Percentiles rank a stretch among this genome's conserved stretches.
Evolutionary conservation across 1,284 basidiomycete genomes (phyloP).

Genomic region (Ustilago xerochloae): DNA sequence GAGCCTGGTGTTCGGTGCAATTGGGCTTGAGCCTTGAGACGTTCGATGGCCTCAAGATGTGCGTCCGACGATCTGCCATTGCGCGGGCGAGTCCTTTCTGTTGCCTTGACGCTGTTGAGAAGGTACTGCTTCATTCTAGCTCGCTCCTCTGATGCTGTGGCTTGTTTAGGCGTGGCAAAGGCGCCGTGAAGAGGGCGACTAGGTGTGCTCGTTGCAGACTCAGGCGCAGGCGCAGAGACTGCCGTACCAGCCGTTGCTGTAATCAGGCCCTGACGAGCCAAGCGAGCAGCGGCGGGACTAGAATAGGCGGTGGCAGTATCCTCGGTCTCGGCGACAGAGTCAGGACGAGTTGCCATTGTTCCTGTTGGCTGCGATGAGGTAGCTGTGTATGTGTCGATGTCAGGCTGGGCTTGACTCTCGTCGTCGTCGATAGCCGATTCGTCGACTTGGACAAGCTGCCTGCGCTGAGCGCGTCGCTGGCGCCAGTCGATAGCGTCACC

Average conservation of each 20-base stretch:
- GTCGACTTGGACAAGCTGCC: slow-evolving; percentile 35
- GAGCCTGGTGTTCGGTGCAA: slow-evolving; percentile 31
- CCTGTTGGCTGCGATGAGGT: slow-evolving; percentile 8
- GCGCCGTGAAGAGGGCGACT: slow-evolving; percentile 23
- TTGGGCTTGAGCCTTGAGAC: slow-evolving; percentile 43
- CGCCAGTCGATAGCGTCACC: slow-evolving; percentile 22
- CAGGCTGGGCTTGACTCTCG: slow-evolving; percentile 10
- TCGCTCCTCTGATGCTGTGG: slow-evolving; percentile 23
- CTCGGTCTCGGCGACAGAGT: slow-evolving; percentile 23
- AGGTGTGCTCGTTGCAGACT: slow-evolving; percentile 25
- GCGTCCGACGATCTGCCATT: slow-evolving; percentile 34
- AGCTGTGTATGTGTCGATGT: not conserved
- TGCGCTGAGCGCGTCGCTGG: slow-evolving; percentile 29
- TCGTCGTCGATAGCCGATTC: slow-evolving; percentile 40
- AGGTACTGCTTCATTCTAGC: slow-evolving; percentile 50
- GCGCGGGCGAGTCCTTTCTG: slow-evolving; percentile 18
- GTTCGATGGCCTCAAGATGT: slow-evolving; percentile 34
- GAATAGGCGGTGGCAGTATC: slow-evolving; percentile 43
- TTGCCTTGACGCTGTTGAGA: slow-evolving; percentile 52
- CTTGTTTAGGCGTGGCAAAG: slow-evolving; percentile 33
- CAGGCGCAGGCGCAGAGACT: not conserved
- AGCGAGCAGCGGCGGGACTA: slow-evolving; percentile 43
- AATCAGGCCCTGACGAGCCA: slow-evolving; percentile 33
- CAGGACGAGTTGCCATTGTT: slow-evolving; percentile 12
- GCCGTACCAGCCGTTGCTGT: not conserved